Base-by-base conservation (phyloP, 2,329 filamentous ascomycete genomes). In the Seiridium cupressi region DNA sequence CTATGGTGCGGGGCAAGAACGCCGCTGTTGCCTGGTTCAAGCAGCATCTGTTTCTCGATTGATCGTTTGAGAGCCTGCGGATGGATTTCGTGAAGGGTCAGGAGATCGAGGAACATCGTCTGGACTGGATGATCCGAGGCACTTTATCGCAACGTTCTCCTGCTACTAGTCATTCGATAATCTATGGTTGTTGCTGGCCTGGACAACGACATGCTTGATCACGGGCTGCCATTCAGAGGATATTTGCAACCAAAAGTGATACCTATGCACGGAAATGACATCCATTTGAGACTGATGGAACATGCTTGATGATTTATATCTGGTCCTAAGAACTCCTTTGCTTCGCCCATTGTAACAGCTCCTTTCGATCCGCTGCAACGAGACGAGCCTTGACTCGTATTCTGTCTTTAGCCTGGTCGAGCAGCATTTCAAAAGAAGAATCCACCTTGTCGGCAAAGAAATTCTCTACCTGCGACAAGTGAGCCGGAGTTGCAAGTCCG, bases 1-100 rank as follows among this genome's bases (percentile, higher is more conserved):
- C 75, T 0, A 72, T 84, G 74, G 74, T 71, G 4, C 72, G 77
- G 51, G 82, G 72, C 1, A 84, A 83, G 75, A 75, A 79, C 64
- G 76, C 76, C 8, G 77, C 73, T 26, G 79, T 82, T 5, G 61
- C 32, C 18, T 84, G 81, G 80, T 76, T 81, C 38, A 73, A 67
- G 59, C 60, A 71, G 61, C 68, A 64, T 57, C 54, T 70, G 34
- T n/a, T 31, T 18, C 13, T 18, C 7, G 46, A 48, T 7, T 48
- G 18, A n/a, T 48, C 8, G 11, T 18, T 7, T 9, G 46, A 48
- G 46, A 26, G 18, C 18, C 18, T 26, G 18, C 18, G 18, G 18
- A 26, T 26, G 18, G 18, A 26, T 26, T 26, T 26, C 18, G 18
- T 26, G 18, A 26, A 26, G 18, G 18, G 18, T 26, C 18, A 26